Percentiles rank a stretch among this genome's conserved stretches.
These are phyloP conservation scores for Seiridium cupressi DNA, from an alignment of 2,329 filamentous ascomycete species.

Conservation along the genomic window DNA sequence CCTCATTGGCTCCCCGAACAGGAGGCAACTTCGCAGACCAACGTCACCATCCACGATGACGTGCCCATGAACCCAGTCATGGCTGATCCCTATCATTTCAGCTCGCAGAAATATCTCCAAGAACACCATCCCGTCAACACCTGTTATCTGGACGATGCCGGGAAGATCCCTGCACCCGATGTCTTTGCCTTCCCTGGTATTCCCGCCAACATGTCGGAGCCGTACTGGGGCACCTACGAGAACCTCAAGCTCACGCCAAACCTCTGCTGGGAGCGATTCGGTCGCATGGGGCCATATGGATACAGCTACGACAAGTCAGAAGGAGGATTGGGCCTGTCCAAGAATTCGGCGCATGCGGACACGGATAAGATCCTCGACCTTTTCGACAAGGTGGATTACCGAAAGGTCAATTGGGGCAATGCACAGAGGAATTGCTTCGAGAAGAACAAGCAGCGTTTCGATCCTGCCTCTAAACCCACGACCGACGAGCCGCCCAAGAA, in stretches of 20 bases:
- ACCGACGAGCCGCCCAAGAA: conserved; percentile 15
- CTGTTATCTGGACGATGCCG: conserved; percentile 50
- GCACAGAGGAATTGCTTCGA: conserved; percentile 34
- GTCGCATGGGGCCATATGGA: conserved; percentile 66
- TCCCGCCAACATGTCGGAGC: conserved; percentile 61
- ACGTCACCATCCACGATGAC: conserved; percentile 18
- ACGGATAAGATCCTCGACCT: conserved; percentile 42
- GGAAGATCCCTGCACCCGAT: conserved; percentile 30
- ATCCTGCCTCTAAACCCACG: conserved; percentile 8
- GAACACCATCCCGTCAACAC: conserved; percentile 23
- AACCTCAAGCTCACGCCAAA: conserved; percentile 59
- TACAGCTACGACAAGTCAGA: conserved; percentile 62
- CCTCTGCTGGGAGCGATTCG: conserved; percentile 71
- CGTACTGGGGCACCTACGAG: conserved; percentile 63
- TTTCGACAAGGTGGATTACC: conserved; percentile 34
- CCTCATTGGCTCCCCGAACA: conserved; percentile 27
- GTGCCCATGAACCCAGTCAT: conserved; percentile 23
- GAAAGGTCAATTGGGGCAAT: conserved; percentile 29
- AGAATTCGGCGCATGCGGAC: conserved; percentile 60
- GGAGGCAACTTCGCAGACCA: conserved; percentile 13
- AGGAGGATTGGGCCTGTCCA: conserved; percentile 61
- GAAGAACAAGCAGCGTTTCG: conserved; percentile 52
- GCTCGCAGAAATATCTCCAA: conserved; percentile 22
- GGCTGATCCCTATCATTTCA: conserved; percentile 24
- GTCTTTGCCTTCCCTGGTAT: conserved; percentile 57